Conservation (phyloP, 345 rosid species). For the Melaleuca quinquenervia region DNA sequence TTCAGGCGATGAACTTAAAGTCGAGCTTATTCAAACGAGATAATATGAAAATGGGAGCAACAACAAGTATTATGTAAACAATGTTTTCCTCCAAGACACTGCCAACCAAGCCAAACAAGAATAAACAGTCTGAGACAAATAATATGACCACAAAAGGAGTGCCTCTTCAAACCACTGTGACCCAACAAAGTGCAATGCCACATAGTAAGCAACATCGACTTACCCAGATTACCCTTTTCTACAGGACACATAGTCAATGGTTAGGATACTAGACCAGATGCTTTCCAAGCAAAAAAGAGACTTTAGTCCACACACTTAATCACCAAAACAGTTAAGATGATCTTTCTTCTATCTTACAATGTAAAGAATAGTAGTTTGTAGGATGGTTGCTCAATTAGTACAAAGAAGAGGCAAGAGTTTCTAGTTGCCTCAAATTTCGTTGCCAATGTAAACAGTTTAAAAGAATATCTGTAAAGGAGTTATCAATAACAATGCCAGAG, state of each 20-base stretch:
- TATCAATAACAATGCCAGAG: not conserved
- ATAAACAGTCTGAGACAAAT: not conserved
- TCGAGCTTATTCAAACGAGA: not conserved
- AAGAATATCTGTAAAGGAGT: not conserved
- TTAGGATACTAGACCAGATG: not conserved
- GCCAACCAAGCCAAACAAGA: not conserved
- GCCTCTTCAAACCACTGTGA: not conserved
- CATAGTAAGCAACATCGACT: not conserved
- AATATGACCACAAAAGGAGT: not conserved
- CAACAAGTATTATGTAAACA: not conserved
- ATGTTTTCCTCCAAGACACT: not conserved
- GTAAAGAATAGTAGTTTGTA: not conserved
- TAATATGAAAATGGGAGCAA: not conserved
- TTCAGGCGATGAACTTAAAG: not conserved
- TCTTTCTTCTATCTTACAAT: not conserved
- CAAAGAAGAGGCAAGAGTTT: not conserved
- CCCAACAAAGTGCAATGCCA: not conserved
- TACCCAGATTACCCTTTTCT: not conserved
- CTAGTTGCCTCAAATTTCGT: not conserved
- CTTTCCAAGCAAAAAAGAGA: not conserved
- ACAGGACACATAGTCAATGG: not conserved
- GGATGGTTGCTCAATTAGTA: too few species aligned
- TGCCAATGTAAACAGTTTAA: not conserved
- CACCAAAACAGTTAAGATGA: not conserved
- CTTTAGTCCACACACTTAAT: not conserved